Conservation (phyloP, 73 alveolate genomes). For the Blepharisma japonicum region DNA sequence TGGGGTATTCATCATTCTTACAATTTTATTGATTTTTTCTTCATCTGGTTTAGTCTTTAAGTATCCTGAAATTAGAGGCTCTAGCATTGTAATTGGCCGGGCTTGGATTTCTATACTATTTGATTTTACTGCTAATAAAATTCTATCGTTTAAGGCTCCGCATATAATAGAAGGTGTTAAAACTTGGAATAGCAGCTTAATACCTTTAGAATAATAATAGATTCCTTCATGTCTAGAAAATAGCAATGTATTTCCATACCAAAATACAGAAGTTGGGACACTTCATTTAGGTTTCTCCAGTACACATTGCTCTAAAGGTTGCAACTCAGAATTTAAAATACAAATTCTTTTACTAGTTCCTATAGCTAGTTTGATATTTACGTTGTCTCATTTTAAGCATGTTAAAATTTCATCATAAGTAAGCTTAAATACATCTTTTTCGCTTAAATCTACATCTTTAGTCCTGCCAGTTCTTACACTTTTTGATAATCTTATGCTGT, state of each 20-base stretch:
- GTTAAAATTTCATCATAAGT: background rate
- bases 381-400: background rate
- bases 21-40: background rate
- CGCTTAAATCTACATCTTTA: background rate
- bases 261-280: background rate
- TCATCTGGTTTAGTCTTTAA: background rate
- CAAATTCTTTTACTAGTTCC: constrained; percentile 20
- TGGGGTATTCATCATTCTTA: background rate
- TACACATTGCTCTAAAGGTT: background rate
- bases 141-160: background rate
- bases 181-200: background rate
- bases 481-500: constrained; percentile 10
- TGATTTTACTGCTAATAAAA: background rate
- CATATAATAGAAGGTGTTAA: constrained; percentile 3
- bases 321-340: background rate
- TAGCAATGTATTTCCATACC: background rate
- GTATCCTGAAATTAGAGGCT: constrained; percentile 5
- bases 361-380: background rate
- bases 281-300: background rate
- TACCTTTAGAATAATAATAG: background rate
- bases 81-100: background rate
- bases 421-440: background rate
- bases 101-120: background rate
- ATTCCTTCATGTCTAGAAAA: background rate
- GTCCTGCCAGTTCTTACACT: background rate